Evolutionary conservation across 2,329 filamentous ascomycete species (phyloP).

Genomic region (Trichoderma sp.): DNA sequence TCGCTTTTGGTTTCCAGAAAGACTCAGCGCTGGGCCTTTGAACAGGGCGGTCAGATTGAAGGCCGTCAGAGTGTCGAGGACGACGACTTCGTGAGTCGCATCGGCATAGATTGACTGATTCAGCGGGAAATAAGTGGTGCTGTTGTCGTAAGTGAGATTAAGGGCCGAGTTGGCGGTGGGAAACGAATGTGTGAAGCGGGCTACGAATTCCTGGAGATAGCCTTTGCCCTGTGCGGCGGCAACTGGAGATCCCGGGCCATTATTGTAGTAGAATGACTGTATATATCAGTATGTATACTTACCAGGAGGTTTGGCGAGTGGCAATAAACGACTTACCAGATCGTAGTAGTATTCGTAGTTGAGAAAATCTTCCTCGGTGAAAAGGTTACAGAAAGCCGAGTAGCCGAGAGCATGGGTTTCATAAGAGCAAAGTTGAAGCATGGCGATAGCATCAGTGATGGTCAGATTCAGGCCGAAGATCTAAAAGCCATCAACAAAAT

Average conservation of each 20-base stretch:
- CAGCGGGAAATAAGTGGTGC: neutral
- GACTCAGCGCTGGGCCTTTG: neutral
- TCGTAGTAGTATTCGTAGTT: neutral
- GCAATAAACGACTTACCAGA: neutral
- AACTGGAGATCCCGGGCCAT: neutral
- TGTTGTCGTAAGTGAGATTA: neutral
- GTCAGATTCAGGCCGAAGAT: neutral
- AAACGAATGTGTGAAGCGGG: neutral
- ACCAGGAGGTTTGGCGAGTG: too few species aligned
- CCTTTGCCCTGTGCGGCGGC: neutral
- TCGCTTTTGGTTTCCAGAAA: neutral
- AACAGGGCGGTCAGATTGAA: neutral
- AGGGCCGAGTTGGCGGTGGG: neutral
- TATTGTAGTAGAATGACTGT: neutral
- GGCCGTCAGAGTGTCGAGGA: neutral
- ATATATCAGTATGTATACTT: neutral
- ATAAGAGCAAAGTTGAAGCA: conserved; percentile 1
- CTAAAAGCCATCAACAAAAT: neutral
- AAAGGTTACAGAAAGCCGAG: neutral
- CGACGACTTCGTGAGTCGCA: neutral
- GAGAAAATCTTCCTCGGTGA: neutral
- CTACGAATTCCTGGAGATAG: neutral
- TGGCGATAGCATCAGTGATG: neutral
- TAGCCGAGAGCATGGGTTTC: neutral
- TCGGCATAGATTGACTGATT: neutral